phyloP scores from a whole-genome alignment of 2,329 filamentous ascomycete species.

The Canariomyces notabilis region DNA sequence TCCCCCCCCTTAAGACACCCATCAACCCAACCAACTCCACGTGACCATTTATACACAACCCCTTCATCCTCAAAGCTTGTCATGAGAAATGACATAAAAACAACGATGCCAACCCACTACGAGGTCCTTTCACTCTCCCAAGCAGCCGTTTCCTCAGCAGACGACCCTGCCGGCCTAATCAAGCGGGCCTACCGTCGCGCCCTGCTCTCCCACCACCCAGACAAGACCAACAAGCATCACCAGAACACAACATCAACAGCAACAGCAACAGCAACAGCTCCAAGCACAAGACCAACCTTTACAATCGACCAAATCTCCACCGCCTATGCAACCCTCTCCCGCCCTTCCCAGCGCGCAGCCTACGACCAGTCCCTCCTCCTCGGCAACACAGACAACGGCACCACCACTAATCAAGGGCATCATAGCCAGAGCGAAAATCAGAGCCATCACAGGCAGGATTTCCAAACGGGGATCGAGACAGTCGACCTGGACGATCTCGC shows the following conservation, averaged over 20 bases:
- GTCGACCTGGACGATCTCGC: constrained; percentile 61
- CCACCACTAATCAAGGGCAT: constrained; percentile 17
- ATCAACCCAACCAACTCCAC: not conserved
- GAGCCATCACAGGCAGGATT: constrained; percentile 20
- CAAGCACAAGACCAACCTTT: constrained; percentile 36
- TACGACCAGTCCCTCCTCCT: constrained; percentile 50
- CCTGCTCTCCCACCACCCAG: constrained; percentile 61
- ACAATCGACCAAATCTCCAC: constrained; percentile 60
- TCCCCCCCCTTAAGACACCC: not conserved
- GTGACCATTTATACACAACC: not conserved
- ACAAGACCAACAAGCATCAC: constrained; percentile 39
- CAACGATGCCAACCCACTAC: constrained; percentile 58
- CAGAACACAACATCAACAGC: constrained; percentile 33
- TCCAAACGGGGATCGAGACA: constrained; percentile 57
- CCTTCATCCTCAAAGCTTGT: constrained; percentile 16
- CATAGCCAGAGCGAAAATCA: not conserved
- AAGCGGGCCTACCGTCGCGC: constrained; percentile 62
- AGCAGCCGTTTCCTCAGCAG: constrained; percentile 40
- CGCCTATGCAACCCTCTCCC: constrained; percentile 54
- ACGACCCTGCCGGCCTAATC: constrained; percentile 44
- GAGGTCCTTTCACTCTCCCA: constrained; percentile 54
- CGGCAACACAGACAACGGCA: constrained; percentile 15
- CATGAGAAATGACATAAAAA: no score
- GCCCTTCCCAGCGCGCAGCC: constrained; percentile 41
- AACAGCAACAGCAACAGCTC: constrained; percentile 57